phyloP scores from a whole-genome alignment of 1,284 basidiomycete species.

The Schizopora paradoxa region DNA sequence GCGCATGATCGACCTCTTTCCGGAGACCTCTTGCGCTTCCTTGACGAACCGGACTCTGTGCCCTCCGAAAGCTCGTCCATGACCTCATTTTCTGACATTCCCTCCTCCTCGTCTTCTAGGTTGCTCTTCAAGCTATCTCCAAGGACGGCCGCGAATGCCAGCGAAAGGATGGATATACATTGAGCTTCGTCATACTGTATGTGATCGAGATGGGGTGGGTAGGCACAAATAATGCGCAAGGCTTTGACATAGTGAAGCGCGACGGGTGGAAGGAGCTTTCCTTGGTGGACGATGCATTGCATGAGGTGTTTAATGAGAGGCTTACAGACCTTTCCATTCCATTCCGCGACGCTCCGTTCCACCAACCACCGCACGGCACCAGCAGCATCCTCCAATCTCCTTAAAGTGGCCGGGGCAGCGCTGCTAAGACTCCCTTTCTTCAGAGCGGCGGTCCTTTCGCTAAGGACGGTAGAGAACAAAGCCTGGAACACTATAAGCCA shows the following conservation, averaged over 20 bases:
- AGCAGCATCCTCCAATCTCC: constrained; percentile 60
- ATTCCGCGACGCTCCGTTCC: constrained; percentile 47
- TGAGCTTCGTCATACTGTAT: constrained; percentile 43
- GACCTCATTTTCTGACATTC: constrained; percentile 21
- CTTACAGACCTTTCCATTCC: constrained; percentile 50
- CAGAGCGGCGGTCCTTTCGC: constrained; percentile 51
- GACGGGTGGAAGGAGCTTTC: constrained; percentile 51
- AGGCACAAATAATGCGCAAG: constrained; percentile 57
- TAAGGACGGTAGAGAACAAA: constrained; percentile 60
- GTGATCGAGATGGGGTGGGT: constrained; percentile 75
- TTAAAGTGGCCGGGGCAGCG: constrained; percentile 38
- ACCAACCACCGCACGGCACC: constrained; percentile 67
- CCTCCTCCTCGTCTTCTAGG: constrained; percentile 37
- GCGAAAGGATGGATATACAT: constrained; percentile 67
- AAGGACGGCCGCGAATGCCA: constrained; percentile 75
- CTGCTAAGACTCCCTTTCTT: constrained; percentile 43
- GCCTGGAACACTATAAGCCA: constrained; percentile 76
- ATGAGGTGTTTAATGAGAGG: constrained; percentile 63
- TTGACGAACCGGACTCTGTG: constrained; percentile 21
- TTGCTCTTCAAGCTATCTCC: constrained; percentile 48
- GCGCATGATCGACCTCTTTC: background rate
- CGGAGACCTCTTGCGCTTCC: constrained; percentile 4
- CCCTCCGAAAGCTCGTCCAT: constrained; percentile 20
- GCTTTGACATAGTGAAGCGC: constrained; percentile 81
- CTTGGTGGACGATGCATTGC: constrained; percentile 53